These are phyloP conservation scores for Leptomonas seymouri DNA, from an alignment of 208 protist genomes.

Conservation along the genomic window DNA sequence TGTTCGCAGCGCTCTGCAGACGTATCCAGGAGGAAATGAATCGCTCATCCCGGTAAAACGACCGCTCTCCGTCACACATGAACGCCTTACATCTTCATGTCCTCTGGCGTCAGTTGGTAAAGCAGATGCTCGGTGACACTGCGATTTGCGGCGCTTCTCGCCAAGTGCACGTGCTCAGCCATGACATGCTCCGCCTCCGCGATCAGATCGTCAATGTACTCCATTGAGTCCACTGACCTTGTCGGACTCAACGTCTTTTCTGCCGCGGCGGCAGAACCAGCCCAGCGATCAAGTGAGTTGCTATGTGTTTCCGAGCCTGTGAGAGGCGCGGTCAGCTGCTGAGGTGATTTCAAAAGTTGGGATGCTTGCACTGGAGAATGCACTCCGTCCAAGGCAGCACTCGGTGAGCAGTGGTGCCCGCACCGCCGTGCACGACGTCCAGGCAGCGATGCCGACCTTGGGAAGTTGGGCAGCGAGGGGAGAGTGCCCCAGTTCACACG, in stretches of 20 bases:
- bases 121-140: background rate
- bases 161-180: conserved; percentile 14
- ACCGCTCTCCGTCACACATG: too few relatives aligned
- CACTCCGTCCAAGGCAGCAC: too few relatives aligned
- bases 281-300: background rate
- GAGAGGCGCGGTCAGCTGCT: too few relatives aligned
- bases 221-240: background rate
- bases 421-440: background rate
- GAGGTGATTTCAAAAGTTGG: too few relatives aligned
- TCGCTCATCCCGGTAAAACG: too few relatives aligned
- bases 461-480: background rate
- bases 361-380: too few relatives aligned
- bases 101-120: background rate
- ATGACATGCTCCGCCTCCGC: conserved; percentile 37
- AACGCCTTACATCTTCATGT: background rate
- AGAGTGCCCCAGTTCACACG: conserved; percentile 9
- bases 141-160: background rate
- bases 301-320: background rate
- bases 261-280: too few relatives aligned
- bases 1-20: too few relatives aligned
- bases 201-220: conserved; percentile 29
- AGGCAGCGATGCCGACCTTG: background rate
- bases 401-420: background rate
- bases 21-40: too few relatives aligned
- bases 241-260: background rate